Evolutionary conservation across 2,329 filamentous ascomycete species (phyloP).

Genomic region (Elsinoe arachidis): DNA sequence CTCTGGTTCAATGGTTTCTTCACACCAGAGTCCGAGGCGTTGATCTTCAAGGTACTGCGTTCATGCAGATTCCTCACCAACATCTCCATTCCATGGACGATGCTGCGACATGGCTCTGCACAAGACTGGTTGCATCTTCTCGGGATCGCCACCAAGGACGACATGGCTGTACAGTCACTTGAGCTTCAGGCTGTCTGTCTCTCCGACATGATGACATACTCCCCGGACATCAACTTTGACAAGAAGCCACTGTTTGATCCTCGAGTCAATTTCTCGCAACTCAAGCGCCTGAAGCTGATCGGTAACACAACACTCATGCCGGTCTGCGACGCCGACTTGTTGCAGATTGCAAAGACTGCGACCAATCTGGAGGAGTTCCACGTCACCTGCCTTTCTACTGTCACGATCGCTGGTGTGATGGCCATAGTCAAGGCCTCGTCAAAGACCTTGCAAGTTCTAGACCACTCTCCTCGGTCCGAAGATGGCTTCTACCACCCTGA

Average conservation of each 20-base stretch:
- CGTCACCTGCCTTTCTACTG: constrained; percentile 45
- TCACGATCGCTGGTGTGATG: constrained; percentile 45
- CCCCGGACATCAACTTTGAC: constrained; percentile 34
- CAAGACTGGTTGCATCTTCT: constrained; percentile 42
- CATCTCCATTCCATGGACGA: constrained; percentile 46
- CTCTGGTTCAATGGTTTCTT: constrained; percentile 50
- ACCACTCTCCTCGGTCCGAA: constrained; percentile 45
- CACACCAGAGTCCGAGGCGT: constrained; percentile 40
- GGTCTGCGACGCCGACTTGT: constrained; percentile 42
- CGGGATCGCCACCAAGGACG: constrained; percentile 30
- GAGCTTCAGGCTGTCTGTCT: constrained; percentile 45
- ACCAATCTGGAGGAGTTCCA: constrained; percentile 45
- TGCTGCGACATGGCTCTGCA: constrained; percentile 40
- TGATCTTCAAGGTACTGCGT: constrained; percentile 41
- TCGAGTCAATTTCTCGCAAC: constrained; percentile 39
- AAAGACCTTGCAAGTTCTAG: constrained; percentile 41
- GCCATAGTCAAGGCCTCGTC: constrained; percentile 43
- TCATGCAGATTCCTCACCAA: constrained; percentile 40
- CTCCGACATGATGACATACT: constrained; percentile 34
- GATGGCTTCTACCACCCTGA: constrained; percentile 46
- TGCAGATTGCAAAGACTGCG: constrained; percentile 43
- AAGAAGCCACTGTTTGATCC: constrained; percentile 35
- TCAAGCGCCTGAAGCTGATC: constrained; percentile 46
- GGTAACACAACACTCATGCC: constrained; percentile 47
- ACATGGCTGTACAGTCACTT: constrained; percentile 40